A percentile compares a stretch with the other conserved stretches of the same genome.
phyloP scores from a whole-genome alignment of 106 monocot species.

The Allium sativum region DNA sequence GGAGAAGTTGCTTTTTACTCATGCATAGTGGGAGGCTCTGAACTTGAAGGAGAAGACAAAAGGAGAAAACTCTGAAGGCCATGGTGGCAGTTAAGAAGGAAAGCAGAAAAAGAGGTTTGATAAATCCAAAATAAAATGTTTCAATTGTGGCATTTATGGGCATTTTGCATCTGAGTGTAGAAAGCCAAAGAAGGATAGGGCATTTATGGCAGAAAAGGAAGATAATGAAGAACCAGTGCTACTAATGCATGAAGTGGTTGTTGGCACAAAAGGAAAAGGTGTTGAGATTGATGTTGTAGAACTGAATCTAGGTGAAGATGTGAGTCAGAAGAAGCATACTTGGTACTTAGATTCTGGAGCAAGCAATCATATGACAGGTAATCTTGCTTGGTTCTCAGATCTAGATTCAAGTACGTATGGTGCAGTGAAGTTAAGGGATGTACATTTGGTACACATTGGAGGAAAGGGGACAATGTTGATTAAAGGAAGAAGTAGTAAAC shows the following conservation, averaged over 20 bases:
- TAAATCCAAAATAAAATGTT: no score
- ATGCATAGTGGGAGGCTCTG: background rate
- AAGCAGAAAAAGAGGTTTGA: background rate
- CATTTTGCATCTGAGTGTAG: constrained; percentile 6
- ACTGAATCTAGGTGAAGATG: background rate
- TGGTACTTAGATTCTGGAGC: background rate
- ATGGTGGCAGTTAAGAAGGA: background rate
- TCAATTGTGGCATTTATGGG: constrained; percentile 1
- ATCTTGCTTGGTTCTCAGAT: background rate
- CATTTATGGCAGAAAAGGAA: background rate
- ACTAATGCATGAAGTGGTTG: background rate
- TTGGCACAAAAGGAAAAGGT: background rate
- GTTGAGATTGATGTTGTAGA: background rate
- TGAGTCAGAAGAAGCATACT: background rate
- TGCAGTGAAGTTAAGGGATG: background rate
- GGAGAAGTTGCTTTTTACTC: background rate
- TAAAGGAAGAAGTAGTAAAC: background rate
- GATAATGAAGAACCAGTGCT: constrained; percentile 1
- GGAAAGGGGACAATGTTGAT: background rate
- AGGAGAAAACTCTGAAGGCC: background rate
- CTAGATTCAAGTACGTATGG: background rate
- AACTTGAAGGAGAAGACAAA: background rate
- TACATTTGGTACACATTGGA: background rate
- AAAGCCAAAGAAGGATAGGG: background rate
- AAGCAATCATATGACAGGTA: background rate